phyloP scores from a whole-genome alignment of 163 green algal genomes.

The Scenedesmus sp. region DNA sequence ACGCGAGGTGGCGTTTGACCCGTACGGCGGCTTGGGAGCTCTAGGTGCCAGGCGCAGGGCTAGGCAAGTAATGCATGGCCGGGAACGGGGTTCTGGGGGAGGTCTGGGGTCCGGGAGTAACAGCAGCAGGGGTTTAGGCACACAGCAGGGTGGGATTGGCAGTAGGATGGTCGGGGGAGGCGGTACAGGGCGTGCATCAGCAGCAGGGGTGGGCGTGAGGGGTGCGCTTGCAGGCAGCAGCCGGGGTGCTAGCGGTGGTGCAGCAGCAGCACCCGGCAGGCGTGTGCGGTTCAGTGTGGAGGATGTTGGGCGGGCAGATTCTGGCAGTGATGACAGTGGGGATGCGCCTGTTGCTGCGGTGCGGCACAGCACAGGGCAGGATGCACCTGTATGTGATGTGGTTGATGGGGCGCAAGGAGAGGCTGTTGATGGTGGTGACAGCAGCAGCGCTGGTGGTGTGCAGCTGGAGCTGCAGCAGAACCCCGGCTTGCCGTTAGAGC shows the following conservation, averaged over 20 bases:
- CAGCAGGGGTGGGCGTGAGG: background rate
- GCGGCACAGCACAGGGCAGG: background rate
- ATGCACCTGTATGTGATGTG: background rate
- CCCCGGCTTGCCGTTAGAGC: background rate
- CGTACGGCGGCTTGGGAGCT: background rate
- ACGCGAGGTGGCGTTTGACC: background rate
- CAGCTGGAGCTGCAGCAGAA: background rate
- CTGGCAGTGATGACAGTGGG: background rate
- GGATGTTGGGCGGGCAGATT: background rate
- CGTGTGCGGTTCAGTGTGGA: background rate
- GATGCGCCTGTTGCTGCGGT: background rate
- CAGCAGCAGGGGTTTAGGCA: background rate
- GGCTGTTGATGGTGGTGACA: background rate
- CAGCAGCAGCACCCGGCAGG: conserved; percentile 5
- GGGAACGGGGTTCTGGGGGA: background rate
- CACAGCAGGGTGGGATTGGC: background rate
- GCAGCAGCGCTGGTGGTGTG: background rate
- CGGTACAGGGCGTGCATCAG: background rate
- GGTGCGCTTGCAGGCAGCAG: background rate
- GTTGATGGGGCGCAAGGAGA: background rate
- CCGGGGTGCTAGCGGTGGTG: background rate
- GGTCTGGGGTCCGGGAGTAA: background rate
- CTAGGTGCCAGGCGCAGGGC: background rate
- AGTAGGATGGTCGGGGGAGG: background rate
- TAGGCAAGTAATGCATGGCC: background rate